Base-by-base conservation (phyloP, 2,329 filamentous ascomycete genomes). In the Xylariaceae sp. region DNA sequence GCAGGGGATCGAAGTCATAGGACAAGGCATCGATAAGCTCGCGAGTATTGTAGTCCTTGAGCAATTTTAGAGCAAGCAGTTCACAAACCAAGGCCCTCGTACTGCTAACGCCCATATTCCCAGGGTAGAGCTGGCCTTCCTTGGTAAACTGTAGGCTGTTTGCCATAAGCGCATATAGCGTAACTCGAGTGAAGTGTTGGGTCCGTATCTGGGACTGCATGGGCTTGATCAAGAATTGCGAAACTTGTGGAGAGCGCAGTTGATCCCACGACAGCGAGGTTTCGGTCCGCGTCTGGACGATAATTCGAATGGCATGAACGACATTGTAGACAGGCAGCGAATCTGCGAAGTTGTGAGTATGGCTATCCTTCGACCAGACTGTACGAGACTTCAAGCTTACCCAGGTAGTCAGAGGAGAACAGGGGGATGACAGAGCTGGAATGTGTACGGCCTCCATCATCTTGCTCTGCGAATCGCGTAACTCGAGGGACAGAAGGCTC, bases 201-300 rank as follows among this genome's bases (percentile, higher is more conserved):
- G 79, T 74, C 46, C 85, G 82, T 49, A 96, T 90, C 62, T 91
- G 85, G 61, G 93, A 86, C 64, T 93, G 89, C 71, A 96, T 93
- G 2, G 91, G 91, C 70, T 96, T 96, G 60, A 96, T 79, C 28
- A 97, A 76, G 62, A 97, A 97, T 60, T 95, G 90, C 13, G 89
- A 95, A 42, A 97, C 85, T 62, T 97, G 91, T 3, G 91, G 91
- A n/a, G 89, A 95, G 49, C 90, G 81, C 48, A 97, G 73, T 63
- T 97, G 91, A 50, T 97, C 91, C 90, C 90, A 97, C 13, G 89
- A 85, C 38, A 97, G 69, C 0, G 89, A 91, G 2, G 90, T 96
- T 68, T 97, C 91, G 64, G 89, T 95, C 59, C 87, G 82, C 44
- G 87, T 76, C 51, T 87, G 79, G 45, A 97, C 83, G 42, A 96